phyloP scores from a whole-genome alignment of 305 asterid species.

The Plantago coronopus region DNA sequence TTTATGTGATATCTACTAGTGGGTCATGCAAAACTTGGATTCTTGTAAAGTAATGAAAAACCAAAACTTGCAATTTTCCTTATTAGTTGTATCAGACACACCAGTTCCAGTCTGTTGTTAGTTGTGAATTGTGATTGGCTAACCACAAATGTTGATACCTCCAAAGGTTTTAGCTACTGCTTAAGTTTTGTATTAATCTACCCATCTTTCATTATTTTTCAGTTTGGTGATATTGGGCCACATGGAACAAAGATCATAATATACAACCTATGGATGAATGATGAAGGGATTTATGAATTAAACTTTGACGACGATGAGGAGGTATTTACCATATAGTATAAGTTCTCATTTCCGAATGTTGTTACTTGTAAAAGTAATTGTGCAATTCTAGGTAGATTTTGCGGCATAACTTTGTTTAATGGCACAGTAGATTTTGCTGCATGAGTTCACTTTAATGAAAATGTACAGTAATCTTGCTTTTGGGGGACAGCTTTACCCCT shows the following conservation, averaged over 20 bases:
- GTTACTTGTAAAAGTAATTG: constrained; percentile 1
- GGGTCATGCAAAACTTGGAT: no score
- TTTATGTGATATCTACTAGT: no score
- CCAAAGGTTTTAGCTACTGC: constrained; percentile 15
- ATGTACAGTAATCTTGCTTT: constrained; percentile 6
- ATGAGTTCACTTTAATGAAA: constrained; percentile 10
- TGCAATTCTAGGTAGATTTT: constrained; percentile 15
- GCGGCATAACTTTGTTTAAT: constrained; percentile 5
- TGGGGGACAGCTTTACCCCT: neutral
- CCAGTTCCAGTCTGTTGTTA: no score
- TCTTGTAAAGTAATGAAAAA: no score
- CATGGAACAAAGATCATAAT: constrained; percentile 83
- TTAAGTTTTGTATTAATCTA: constrained; percentile 22
- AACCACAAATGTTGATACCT: no score
- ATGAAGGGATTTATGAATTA: constrained; percentile 91
- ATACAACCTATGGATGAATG: constrained; percentile 93
- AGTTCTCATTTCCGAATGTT: constrained; percentile 12
- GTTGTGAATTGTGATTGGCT: no score
- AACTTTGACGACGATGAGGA: constrained; percentile 80
- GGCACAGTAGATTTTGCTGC: constrained; percentile 10
- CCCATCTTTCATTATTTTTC: constrained; percentile 27
- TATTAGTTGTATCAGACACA: no score
- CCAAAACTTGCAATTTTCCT: no score
- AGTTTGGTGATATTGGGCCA: constrained; percentile 75
- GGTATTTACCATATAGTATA: constrained; percentile 36